These are phyloP conservation scores for Thinopyrum elongatum DNA, from an alignment of 176 grass and related monocot genomes.

Conservation along the genomic window DNA sequence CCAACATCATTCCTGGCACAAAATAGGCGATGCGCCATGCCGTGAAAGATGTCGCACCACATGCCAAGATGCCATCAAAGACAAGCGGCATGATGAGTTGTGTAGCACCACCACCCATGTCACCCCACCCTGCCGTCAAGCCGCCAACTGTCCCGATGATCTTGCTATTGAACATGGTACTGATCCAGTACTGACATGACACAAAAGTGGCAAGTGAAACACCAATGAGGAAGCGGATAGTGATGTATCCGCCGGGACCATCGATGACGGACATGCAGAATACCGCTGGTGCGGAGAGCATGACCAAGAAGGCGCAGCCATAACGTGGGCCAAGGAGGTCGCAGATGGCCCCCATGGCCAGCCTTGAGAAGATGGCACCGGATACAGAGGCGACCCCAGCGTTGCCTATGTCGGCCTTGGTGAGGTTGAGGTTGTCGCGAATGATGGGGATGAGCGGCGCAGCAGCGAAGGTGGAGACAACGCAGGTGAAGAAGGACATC, in stretches of 20 bases:
- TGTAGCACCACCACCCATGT: conserved; percentile 90
- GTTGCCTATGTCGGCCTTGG: neutral
- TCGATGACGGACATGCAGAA: conserved; percentile 75
- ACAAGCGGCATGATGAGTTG: conserved; percentile 32
- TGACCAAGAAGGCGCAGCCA: conserved; percentile 78
- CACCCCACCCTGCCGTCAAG: conserved; percentile 63
- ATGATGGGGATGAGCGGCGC: neutral
- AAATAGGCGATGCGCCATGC: conserved; percentile 86
- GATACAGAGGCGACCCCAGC: neutral
- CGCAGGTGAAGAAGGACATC: conserved; percentile 6
- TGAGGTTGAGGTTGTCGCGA: neutral
- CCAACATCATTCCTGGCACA: conserved; percentile 57
- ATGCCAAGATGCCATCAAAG: conserved; percentile 57
- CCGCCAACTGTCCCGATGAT: conserved; percentile 69
- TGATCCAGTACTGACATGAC: conserved; percentile 87
- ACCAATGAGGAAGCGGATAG: conserved; percentile 65
- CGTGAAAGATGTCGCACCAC: conserved; percentile 54
- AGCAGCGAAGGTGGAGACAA: neutral
- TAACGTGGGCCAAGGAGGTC: conserved; percentile 70
- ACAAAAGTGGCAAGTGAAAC: conserved; percentile 84
- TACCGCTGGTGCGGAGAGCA: conserved; percentile 62
- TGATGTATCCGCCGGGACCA: conserved; percentile 51
- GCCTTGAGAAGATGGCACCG: conserved; percentile 80
- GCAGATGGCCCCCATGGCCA: conserved; percentile 78
- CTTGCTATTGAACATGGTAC: conserved; percentile 65